A percentile compares a stretch with the other conserved stretches of the same genome.
phyloP scores from a whole-genome alignment of 805 yeast genomes.

The Lipomyces yamanashiensis region DNA sequence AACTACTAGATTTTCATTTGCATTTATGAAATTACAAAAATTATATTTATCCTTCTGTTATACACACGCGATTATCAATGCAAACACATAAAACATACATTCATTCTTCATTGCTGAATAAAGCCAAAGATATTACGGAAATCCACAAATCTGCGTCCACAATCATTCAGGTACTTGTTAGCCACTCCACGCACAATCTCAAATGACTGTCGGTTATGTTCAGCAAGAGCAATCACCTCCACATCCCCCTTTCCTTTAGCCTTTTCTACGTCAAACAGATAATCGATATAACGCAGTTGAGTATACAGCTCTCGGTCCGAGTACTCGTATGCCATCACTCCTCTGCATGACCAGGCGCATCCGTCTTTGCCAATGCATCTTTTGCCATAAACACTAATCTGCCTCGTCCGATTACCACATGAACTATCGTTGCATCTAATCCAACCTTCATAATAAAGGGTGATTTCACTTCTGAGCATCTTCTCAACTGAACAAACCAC shows the following conservation, averaged over 20 bases:
- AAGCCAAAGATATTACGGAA: slow-evolving; percentile 70
- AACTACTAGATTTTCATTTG: too few relatives aligned
- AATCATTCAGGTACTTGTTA: slow-evolving; percentile 71
- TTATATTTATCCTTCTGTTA: too few relatives aligned
- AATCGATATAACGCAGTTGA: slow-evolving; percentile 77
- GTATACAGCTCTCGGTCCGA: slow-evolving; percentile 81
- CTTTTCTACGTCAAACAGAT: slow-evolving; percentile 80
- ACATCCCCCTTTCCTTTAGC: slow-evolving; percentile 53
- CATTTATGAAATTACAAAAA: too few relatives aligned
- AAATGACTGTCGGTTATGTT: slow-evolving; percentile 73
- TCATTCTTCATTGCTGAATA: slow-evolving; percentile 2
- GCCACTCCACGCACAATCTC: slow-evolving; percentile 61
- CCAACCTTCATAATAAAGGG: slow-evolving; percentile 86
- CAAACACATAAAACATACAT: too few relatives aligned
- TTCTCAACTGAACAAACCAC: slow-evolving; percentile 75
- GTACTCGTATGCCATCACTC: slow-evolving; percentile 77
- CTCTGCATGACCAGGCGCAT: slow-evolving; percentile 68
- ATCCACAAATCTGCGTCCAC: slow-evolving; percentile 89
- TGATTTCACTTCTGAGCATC: slow-evolving; percentile 69
- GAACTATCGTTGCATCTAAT: slow-evolving; percentile 81
- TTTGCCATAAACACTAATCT: slow-evolving; percentile 85
- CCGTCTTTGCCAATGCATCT: slow-evolving; percentile 75
- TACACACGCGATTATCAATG: too few relatives aligned
- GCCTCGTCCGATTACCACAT: slow-evolving; percentile 80
- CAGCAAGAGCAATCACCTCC: slow-evolving; percentile 73